Evolutionary conservation across 2,329 filamentous ascomycete genomes (phyloP), one percentile per base, ranked within the genome.

Genomic region (Colletotrichum endophyticum): DNA sequence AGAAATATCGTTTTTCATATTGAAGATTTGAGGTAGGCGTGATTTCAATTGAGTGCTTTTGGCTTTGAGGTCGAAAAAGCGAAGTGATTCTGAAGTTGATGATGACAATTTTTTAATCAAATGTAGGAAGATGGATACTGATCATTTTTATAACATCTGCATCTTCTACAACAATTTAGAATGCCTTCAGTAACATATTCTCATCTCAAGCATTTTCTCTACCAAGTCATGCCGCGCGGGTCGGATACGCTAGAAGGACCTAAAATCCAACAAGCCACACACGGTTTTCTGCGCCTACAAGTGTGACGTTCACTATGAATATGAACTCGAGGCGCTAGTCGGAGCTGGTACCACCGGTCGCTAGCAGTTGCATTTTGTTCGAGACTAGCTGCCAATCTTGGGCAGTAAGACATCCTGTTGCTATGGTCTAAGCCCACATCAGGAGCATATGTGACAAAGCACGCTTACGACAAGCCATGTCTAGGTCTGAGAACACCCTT

Each of bases 261-360:
- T 44, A 44, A 44, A 44, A n/a, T n/a, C 19, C 19, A 44, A 19
- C 36, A n/a, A 44, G 39, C 39, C 8, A 44, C 39, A 34, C 32
- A 44, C 39, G 19, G 5, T n/a, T 44, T n/a, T 44, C 39, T 44
- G 39, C 19, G 39, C 16, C 39, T 44, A n/a, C 19, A n/a, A 11
- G 0, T n/a, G 39, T 44, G 39, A 44, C 16, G 39, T 44, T 6
- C 16, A 0, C 2, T 44, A n/a, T 5, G 39, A 44, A 2, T 1
- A 8, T n/a, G 5, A 44, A 44, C 1, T 44, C 1, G 8, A 44
- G 8, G 39, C 39, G 8, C 39, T 44, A 44, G 16, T n/a, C 39
- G 2, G 8, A 44, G 19, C 19, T 11, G 39, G 39, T 3, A 44
- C 39, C 39, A 44, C 39, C 2, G 1, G 11, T 44, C 16, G 39